These are phyloP conservation scores for Plasmopara viticola DNA, from an alignment of 352 stramenopile species.

Conservation along the genomic window DNA sequence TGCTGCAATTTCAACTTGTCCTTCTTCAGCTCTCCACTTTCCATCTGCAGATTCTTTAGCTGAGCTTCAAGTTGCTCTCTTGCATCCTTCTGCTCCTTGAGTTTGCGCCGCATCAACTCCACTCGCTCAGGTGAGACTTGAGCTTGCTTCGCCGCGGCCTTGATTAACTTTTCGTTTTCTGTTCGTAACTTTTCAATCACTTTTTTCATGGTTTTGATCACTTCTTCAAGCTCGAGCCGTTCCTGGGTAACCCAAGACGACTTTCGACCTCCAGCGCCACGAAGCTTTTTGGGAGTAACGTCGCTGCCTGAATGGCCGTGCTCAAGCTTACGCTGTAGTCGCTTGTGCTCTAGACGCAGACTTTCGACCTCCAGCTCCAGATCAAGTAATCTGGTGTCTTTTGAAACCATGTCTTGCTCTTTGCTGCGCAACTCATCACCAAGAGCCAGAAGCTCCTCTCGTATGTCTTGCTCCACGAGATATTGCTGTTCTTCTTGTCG, in stretches of 20 bases:
- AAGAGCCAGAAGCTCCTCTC: slow-evolving; percentile 36
- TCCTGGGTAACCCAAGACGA: slow-evolving; percentile 28
- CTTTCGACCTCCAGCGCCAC: slow-evolving; percentile 1
- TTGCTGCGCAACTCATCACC: slow-evolving; percentile 42
- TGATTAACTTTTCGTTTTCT: slow-evolving; percentile 63
- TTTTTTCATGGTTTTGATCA: slow-evolving; percentile 79
- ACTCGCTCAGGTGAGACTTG: slow-evolving; percentile 34
- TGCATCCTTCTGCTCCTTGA: slow-evolving; percentile 43
- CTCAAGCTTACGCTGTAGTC: slow-evolving; percentile 39
- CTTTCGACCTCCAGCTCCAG: slow-evolving; percentile 68
- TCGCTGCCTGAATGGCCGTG: slow-evolving; percentile 3
- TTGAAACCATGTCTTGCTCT: slow-evolving; percentile 43
- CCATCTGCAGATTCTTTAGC: slow-evolving; percentile 32
- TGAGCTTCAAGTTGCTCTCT: slow-evolving; percentile 33
- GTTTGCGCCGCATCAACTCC: slow-evolving; percentile 33
- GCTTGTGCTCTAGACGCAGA: slow-evolving; percentile 50
- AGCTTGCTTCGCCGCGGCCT: slow-evolving; percentile 21
- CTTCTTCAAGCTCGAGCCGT: slow-evolving; percentile 56
- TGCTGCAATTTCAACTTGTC: slow-evolving; percentile 68
- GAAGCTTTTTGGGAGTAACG: slow-evolving; percentile 9
- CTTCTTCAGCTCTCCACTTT: slow-evolving; percentile 40
- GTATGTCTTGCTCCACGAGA: slow-evolving; percentile 35
- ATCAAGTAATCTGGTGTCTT: slow-evolving; percentile 61
- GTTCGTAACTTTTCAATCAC: slow-evolving; percentile 70
- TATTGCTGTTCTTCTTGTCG: slow-evolving; percentile 47